phyloP scores from a whole-genome alignment of 2,329 filamentous ascomycete genomes.

The Dothideomycetes sp. region DNA sequence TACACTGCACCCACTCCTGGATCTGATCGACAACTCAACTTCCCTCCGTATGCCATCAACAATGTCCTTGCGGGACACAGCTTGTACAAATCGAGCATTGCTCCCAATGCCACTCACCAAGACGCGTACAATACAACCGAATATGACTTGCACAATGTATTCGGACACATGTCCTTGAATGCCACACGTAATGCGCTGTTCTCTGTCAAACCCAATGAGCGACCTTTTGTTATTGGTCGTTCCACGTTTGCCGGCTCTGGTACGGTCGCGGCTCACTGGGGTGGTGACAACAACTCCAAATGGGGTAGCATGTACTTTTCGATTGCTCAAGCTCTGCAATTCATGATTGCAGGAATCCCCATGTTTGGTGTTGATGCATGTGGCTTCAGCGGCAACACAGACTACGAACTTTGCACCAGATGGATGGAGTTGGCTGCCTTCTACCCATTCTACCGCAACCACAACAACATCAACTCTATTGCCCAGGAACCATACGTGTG shows the following conservation, averaged over 20 bases:
- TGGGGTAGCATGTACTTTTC: constrained; percentile 16
- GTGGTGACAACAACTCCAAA: constrained; percentile 8
- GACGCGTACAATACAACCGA: constrained; percentile 15
- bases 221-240: constrained; percentile 10
- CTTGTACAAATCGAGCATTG: constrained; percentile 12
- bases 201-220: constrained; percentile 1
- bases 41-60: constrained; percentile 17
- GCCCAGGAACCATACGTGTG: constrained; percentile 19
- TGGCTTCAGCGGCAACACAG: constrained; percentile 16
- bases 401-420: constrained; percentile 13
- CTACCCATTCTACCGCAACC: constrained; percentile 17
- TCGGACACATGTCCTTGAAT: constrained; percentile 12
- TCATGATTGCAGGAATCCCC: constrained; percentile 39
- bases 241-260: constrained; percentile 12
- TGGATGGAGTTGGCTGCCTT: constrained; percentile 17
- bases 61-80: constrained; percentile 14
- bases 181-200: constrained; percentile 14
- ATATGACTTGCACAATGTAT: constrained; percentile 17
- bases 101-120: constrained; percentile 15
- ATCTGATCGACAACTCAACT: constrained; percentile 12
- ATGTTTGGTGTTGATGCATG: constrained; percentile 57
- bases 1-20: not conserved
- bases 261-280: constrained; percentile 10
- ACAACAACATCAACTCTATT: constrained; percentile 18
- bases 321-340: constrained; percentile 14